Evolutionary conservation across 257 asterid species (phyloP), one percentile per base, ranked within the genome.

Genomic region (Solanum tarijense): DNA sequence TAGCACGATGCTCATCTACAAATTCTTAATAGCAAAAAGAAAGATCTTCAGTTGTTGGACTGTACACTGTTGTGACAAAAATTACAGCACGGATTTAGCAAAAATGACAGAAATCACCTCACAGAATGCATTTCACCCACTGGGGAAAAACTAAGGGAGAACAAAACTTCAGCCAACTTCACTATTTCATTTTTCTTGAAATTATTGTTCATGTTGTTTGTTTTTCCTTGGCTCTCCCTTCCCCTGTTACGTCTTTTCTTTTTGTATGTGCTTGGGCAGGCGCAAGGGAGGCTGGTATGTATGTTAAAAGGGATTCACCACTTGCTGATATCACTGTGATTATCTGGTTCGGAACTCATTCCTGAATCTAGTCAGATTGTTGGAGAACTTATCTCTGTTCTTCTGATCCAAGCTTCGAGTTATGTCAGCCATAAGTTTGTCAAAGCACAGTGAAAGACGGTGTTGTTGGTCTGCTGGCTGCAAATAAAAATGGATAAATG

Each of bases 371-470:
- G 98, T 94, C 62, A 97, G 89, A 89, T 97, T 97, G 89, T 96
- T 98, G 13, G 99, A 95, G 88, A 97, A 97, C 93, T 97, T 97
- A 90, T 96, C 99, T 87, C 99, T 92, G 91, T 96, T 97, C 93
- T 94, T 97, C 29, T 98, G 92, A 92, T 97, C 98, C 98, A 96
- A 92, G 93, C 98, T 93, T 84, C 95, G 94, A 38, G 88, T 91
- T 35, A 97, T 91, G 90, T 95, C 98, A 58, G 93, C 90, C 99
- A 97, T 97, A 91, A 97, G 86, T 90, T 95, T 96, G 87, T 96
- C 99, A 31, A 97, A 96, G 87, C 97, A 97, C 43, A 93, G 48
- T 35, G 98, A 93, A 83, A 96, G 96, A 86, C 98, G 96, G 84
- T 92, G 98, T 89, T 95, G 99, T 86, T 94, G 98, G 87, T 97